A percentile compares a stretch with the other conserved stretches of the same genome.
phyloP scores from a whole-genome alignment of 140 eudicot species.

The Ambrosia hybrid region DNA sequence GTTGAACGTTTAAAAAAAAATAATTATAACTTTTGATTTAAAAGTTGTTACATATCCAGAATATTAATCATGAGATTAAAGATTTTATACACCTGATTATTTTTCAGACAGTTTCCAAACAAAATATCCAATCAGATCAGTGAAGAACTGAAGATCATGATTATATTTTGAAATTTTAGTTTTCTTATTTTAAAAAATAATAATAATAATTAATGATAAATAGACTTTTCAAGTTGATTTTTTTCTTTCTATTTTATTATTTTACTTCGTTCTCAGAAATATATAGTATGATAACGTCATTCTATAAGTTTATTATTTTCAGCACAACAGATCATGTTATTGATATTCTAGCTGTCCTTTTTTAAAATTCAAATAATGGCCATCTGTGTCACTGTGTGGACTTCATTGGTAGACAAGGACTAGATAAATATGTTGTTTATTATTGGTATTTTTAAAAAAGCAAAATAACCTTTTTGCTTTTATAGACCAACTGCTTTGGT shows the following conservation, averaged over 20 bases:
- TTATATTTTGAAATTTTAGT: slow-evolving; percentile 4
- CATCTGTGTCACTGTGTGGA: slow-evolving; percentile 31
- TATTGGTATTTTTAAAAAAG: slow-evolving; percentile 7
- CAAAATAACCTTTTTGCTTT: slow-evolving; percentile 21
- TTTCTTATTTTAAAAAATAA: neutral
- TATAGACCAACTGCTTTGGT: slow-evolving; percentile 22
- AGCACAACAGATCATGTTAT: slow-evolving; percentile 22
- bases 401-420: slow-evolving; percentile 19
- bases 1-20: too few species aligned
- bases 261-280: neutral
- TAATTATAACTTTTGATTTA: neutral
- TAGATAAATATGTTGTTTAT: slow-evolving; percentile 14
- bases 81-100: neutral
- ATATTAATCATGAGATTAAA: neutral
- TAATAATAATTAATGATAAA: neutral
- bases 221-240: slow-evolving; percentile 22
- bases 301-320: neutral
- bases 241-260: neutral
- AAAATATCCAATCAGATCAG: slow-evolving; percentile 5
- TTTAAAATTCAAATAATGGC: slow-evolving; percentile 15
- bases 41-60: slow-evolving; percentile 1
- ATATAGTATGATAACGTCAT: slow-evolving; percentile 19
- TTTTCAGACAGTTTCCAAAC: slow-evolving; percentile 14
- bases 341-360: slow-evolving; percentile 36
- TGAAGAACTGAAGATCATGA: slow-evolving; percentile 4